These are phyloP conservation scores for Vitis hybrid DNA, from an alignment of 177 flowering plant species.

Conservation along the genomic window DNA sequence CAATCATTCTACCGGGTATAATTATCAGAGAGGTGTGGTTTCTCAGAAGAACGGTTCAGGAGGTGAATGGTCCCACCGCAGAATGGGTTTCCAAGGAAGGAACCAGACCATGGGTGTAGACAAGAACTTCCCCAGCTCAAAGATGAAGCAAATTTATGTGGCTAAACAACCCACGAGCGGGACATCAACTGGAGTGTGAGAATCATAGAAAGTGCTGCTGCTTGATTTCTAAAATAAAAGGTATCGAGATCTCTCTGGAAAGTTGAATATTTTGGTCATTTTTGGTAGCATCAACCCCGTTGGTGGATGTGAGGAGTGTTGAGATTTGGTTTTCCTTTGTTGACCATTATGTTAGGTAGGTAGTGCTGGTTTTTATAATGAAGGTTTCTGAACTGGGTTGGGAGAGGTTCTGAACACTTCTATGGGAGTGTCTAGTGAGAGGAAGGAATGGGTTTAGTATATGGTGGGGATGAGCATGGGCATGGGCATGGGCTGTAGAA, in stretches of 20 bases:
- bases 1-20: conserved; percentile 42
- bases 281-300: conserved; percentile 1
- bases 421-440: not conserved
- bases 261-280: conserved; percentile 1
- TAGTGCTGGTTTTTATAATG: conserved; percentile 5
- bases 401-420: conserved; percentile 3
- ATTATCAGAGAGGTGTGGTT: conserved; percentile 50
- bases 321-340: conserved; percentile 1
- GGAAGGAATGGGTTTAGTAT: not conserved
- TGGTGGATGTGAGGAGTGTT: not conserved
- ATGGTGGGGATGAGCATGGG: not conserved
- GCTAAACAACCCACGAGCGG: conserved; percentile 61
- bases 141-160: conserved; percentile 85
- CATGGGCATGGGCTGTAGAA: too few species aligned
- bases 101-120: conserved; percentile 56
- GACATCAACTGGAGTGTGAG: conserved; percentile 22
- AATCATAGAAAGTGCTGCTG: not conserved
- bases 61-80: conserved; percentile 67
- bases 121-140: conserved; percentile 43
- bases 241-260: not conserved
- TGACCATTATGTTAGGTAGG: not conserved
- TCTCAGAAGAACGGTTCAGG: conserved; percentile 49
- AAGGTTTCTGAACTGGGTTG: conserved; percentile 9
- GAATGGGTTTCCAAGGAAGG: conserved; percentile 65
- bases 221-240: not conserved